Conservation (phyloP, 106 monocot species). For the Dioscorea alata region DNA sequence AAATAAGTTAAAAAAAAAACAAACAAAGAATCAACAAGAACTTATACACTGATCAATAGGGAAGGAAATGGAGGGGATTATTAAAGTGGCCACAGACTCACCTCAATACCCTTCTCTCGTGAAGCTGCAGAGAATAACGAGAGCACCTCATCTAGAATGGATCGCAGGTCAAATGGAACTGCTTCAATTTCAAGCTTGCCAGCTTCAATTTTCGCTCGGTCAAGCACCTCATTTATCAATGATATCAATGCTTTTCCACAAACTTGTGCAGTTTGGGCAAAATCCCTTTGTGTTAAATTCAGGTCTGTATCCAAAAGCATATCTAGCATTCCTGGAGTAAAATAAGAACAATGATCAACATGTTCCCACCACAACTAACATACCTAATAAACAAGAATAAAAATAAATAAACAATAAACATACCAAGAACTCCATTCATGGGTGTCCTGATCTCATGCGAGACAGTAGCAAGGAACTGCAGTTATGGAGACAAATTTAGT, state of each 20-base stretch:
- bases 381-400: neutral
- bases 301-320: conserved; percentile 92
- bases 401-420: neutral
- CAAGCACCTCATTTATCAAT: conserved; percentile 95
- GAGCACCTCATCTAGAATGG: conserved; percentile 82
- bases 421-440: conserved; percentile 99
- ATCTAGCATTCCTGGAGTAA: conserved; percentile 81
- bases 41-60: too few relatives aligned
- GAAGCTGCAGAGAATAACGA: conserved; percentile 85
- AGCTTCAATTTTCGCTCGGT: conserved; percentile 96
- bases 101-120: conserved; percentile 88
- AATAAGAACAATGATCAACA: neutral
- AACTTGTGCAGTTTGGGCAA: conserved; percentile 89
- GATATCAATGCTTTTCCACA: conserved; percentile 94
- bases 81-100: conserved; percentile 7
- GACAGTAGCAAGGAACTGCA: conserved; percentile 96
- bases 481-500: conserved; percentile 1
- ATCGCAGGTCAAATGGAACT: conserved; percentile 84
- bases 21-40: neutral
- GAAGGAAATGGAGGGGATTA: too few relatives aligned
- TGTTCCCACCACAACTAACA: neutral
- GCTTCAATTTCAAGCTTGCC: conserved; percentile 90
- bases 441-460: conserved; percentile 99
- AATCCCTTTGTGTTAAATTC: conserved; percentile 81
- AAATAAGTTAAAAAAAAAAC: neutral